Base-by-base conservation (phyloP, 257 asterid species). In the Plantago elongata region DNA sequence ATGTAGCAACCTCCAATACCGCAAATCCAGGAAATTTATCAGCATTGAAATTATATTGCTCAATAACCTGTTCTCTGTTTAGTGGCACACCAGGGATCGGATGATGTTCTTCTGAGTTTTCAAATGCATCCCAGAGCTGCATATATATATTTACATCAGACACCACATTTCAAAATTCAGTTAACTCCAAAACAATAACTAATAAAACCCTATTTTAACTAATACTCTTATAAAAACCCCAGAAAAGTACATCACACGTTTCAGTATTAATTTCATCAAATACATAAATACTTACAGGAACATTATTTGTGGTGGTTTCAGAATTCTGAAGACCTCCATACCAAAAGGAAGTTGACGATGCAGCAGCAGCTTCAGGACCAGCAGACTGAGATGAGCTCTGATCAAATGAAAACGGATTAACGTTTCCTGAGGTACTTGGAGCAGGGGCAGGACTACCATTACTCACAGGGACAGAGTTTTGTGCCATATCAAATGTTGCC, bases 71-170 rank as follows among this genome's bases (percentile, higher is more conserved):
- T 56, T 72, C 70, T 49, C 45, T 64, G 61, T 63, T 75, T 63
- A 72, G 69, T 15, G 40, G 61, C 70, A 71, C 68, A 40, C 64
- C 60, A 45, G 64, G 72, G 59, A 60, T 37, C 12, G 76, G 65
- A 51, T 68, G 77, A 48, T 60, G 75, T 51, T 66, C 79, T 46
- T 51, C 64, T 60, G 77, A 72, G 57, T 75, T 80, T 51, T 78
- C 85, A 64, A 86, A 88, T 46, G 86, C 82, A 72, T 73, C 79
- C 96, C 98, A 85, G 43, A 73, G 55, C 98, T 88, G 87, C 75
- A 76, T 22, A 22, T 22, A 58, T 52, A 74, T 55, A 72, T 42
- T 60, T n/a, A 62, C 37, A 27, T 61, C 54, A 46, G 54, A 13
- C 45, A 38, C 47, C 64, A 63, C 10, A 62, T 17, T 55, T 45